A percentile compares a stretch with the other conserved stretches of the same genome.
Evolutionary conservation across 2,329 filamentous ascomycete species (phyloP).

Genomic region (Venturiaceae sp.): DNA sequence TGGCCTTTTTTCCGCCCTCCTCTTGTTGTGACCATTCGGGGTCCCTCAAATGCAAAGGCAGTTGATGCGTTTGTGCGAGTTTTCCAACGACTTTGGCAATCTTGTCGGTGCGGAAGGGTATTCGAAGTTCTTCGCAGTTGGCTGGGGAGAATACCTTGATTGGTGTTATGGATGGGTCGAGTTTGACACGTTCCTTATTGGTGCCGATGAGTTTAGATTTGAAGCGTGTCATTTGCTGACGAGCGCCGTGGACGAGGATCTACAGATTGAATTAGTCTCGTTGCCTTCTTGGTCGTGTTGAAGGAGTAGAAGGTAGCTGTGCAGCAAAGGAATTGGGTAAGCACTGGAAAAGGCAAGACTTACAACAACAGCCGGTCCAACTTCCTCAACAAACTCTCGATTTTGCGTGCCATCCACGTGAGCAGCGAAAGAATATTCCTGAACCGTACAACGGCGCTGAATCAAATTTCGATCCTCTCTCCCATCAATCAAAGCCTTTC

Average conservation of each 20-base stretch:
- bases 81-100: constrained; percentile 93
- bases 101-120: constrained; percentile 93
- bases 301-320: too few relatives aligned
- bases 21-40: constrained; percentile 34
- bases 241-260: constrained; percentile 95
- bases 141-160: constrained; percentile 89
- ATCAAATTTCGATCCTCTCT: constrained; percentile 88
- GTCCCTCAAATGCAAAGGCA: constrained; percentile 26
- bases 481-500: constrained; percentile 50
- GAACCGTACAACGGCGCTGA: constrained; percentile 80
- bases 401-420: constrained; percentile 97
- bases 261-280: constrained; percentile 24
- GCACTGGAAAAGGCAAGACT: constrained; percentile 34
- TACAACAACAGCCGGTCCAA: constrained; percentile 84
- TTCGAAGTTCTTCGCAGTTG: constrained; percentile 90
- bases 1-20: constrained; percentile 15
- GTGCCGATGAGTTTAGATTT: constrained; percentile 93
- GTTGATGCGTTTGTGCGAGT: constrained; percentile 71
- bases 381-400: constrained; percentile 91
- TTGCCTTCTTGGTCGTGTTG: background rate
- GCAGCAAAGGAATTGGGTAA: too few relatives aligned
- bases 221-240: constrained; percentile 94
- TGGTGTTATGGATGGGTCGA: constrained; percentile 38
- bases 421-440: constrained; percentile 91
- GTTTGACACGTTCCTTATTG: constrained; percentile 61